A percentile compares a stretch with the other conserved stretches of the same genome.
phyloP scores from a whole-genome alignment of 495 filamentous ascomycete genomes.

The Talaromyces proteolyticus region DNA sequence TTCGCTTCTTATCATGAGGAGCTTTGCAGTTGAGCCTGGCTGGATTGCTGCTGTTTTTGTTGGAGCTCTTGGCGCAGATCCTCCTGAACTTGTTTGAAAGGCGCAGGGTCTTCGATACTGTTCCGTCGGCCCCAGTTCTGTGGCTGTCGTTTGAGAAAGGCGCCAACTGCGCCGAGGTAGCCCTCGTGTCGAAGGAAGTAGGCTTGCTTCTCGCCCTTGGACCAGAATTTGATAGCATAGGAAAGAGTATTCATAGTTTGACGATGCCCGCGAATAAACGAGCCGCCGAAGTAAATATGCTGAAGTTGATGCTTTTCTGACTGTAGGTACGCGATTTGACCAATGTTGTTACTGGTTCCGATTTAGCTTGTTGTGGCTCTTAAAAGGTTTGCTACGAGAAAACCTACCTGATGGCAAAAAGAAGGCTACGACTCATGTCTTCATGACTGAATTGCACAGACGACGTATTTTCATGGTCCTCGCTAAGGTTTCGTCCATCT shows the following conservation, averaged over 20 bases:
- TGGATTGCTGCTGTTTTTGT: background rate
- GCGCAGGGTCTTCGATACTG: conserved; percentile 51
- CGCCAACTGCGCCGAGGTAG: conserved; percentile 93
- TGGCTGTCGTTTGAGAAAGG: conserved; percentile 87
- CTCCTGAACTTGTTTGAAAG: conserved; percentile 18
- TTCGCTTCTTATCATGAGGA: background rate
- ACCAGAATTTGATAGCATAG: conserved; percentile 97
- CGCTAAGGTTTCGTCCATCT: conserved; percentile 58
- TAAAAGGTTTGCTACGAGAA: background rate
- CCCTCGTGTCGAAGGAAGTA: conserved; percentile 96
- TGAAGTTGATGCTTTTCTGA: conserved; percentile 85
- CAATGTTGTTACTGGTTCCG: conserved; percentile 82
- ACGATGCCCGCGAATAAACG: conserved; percentile 90
- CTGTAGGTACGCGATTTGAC: conserved; percentile 93
- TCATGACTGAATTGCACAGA: conserved; percentile 48
- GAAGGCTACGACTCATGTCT: conserved; percentile 64
- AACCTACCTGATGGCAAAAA: conserved; percentile 72
- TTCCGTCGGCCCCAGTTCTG: conserved; percentile 85
- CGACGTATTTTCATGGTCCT: conserved; percentile 32
- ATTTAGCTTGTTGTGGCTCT: too few relatives aligned
- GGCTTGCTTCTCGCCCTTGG: conserved; percentile 85
- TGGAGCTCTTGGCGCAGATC: background rate
- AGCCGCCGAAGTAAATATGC: conserved; percentile 95
- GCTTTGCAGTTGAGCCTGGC: background rate
- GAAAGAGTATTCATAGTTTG: conserved; percentile 97